Percentiles rank a stretch among this genome's conserved stretches.
Conservation (phyloP, 768 basidiomycete species). For the Rhodotorula paludigena region DNA sequence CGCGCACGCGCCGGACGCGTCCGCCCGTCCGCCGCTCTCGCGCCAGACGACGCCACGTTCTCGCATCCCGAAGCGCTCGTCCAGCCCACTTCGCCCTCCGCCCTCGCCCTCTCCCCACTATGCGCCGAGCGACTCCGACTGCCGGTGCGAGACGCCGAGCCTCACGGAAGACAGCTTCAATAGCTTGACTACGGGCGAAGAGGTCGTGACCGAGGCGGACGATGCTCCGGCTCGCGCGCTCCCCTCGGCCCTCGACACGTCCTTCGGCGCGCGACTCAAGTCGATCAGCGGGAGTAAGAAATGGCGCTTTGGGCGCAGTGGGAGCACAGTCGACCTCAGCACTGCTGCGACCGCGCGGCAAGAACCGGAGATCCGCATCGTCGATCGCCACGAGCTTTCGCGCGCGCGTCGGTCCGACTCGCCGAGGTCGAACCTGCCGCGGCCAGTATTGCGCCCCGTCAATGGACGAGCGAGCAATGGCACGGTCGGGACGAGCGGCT, state of each 20-base stretch:
- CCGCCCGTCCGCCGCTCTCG: not conserved
- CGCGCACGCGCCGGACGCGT: not conserved
- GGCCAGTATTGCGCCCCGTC: not conserved
- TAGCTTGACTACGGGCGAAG: slow-evolving; percentile 10
- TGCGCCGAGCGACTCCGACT: slow-evolving; percentile 7
- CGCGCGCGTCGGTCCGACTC: not conserved
- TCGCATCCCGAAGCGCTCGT: not conserved
- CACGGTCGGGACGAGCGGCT: not conserved
- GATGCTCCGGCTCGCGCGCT: not conserved
- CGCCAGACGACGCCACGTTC: not conserved
- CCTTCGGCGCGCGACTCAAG: not conserved
- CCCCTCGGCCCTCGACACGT: not conserved
- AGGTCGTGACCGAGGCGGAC: slow-evolving; percentile 12
- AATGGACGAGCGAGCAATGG: slow-evolving; percentile 4
- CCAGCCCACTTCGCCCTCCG: not conserved
- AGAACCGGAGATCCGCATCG: slow-evolving; percentile 9
- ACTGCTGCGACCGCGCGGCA: not conserved
- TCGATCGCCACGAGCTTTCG: slow-evolving; percentile 4
- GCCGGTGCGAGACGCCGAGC: slow-evolving; percentile 9
- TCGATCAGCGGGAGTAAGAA: slow-evolving; percentile 6
- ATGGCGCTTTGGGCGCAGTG: not conserved
- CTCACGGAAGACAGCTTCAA: slow-evolving; percentile 23
- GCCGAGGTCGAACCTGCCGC: not conserved
- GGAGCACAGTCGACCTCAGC: not conserved
- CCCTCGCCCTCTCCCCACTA: not conserved